A percentile compares a stretch with the other conserved stretches of the same genome.
Conservation (phyloP, 116 monocot genomes). For the Zostera marina region DNA sequence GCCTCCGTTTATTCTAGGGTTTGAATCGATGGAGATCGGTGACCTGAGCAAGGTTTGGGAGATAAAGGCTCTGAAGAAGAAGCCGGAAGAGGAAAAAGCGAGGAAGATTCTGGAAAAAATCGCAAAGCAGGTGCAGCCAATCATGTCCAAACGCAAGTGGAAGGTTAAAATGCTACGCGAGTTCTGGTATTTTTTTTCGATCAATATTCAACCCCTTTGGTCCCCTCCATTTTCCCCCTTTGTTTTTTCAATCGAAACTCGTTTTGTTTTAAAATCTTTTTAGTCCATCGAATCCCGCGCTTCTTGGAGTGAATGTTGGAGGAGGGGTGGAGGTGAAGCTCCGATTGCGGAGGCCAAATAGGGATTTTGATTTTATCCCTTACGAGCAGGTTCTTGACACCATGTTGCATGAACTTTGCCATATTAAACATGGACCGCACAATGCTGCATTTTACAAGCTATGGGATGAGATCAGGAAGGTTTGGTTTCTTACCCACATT, state of each 20-base stretch:
- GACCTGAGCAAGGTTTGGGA: slow-evolving; percentile 86
- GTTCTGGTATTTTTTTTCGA: slow-evolving; percentile 38
- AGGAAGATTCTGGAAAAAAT: slow-evolving; percentile 41
- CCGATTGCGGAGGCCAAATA: slow-evolving; percentile 33
- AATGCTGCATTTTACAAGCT: slow-evolving; percentile 72
- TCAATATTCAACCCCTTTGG: neutral
- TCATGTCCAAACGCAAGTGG: slow-evolving; percentile 75
- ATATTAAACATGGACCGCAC: slow-evolving; percentile 64
- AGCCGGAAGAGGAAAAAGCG: slow-evolving; percentile 55
- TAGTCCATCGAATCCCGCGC: slow-evolving; percentile 42
- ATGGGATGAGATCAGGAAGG: slow-evolving; percentile 84
- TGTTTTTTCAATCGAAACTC: neutral
- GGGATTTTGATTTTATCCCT: slow-evolving; percentile 65
- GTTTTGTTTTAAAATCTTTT: neutral
- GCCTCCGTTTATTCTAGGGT: too few relatives aligned
- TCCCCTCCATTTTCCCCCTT: neutral
- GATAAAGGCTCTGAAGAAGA: slow-evolving; percentile 60
- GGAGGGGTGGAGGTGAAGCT: slow-evolving; percentile 68
- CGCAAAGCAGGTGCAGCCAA: slow-evolving; percentile 84
- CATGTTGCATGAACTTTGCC: slow-evolving; percentile 92
- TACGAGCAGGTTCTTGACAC: slow-evolving; percentile 87
- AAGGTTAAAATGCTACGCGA: slow-evolving; percentile 73
- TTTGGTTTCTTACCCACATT: slow-evolving; percentile 5
- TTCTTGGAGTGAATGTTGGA: slow-evolving; percentile 59
- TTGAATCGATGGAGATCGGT: slow-evolving; percentile 28